A percentile compares a stretch with the other conserved stretches of the same genome.
Evolutionary conservation across 1,284 basidiomycete genomes (phyloP).

Genomic region (Pascua sp.): DNA sequence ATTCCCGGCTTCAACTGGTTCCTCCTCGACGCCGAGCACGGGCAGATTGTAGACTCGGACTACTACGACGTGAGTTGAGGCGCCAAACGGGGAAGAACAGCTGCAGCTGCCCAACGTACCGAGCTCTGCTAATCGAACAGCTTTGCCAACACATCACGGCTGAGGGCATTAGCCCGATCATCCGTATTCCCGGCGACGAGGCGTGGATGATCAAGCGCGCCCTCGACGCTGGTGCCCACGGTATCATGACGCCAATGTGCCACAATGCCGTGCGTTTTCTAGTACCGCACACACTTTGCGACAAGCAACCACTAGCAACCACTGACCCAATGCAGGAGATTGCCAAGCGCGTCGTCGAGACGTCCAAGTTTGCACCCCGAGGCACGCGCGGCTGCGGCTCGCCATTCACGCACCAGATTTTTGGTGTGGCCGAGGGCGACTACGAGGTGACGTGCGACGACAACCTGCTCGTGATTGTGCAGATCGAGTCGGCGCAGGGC

Average conservation of each 20-base stretch:
- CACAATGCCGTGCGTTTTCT: slow-evolving; percentile 24
- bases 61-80: slow-evolving; percentile 16
- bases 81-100: too few species aligned
- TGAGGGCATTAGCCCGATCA: slow-evolving; percentile 33
- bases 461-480: slow-evolving; percentile 36
- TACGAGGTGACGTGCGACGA: slow-evolving; percentile 35
- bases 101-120: too few species aligned
- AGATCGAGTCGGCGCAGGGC: slow-evolving; percentile 41
- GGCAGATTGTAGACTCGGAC: slow-evolving; percentile 23
- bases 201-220: slow-evolving; percentile 41
- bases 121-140: background rate
- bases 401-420: slow-evolving; percentile 35
- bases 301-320: background rate
- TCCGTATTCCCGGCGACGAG: slow-evolving; percentile 37
- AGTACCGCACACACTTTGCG: too few species aligned
- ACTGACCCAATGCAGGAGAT: slow-evolving; percentile 4
- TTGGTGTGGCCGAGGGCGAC: slow-evolving; percentile 32
- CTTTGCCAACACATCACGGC: slow-evolving; percentile 11
- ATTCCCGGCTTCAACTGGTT: slow-evolving; percentile 27
- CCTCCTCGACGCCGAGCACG: slow-evolving; percentile 28
- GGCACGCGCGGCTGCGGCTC: slow-evolving; percentile 38
- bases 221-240: slow-evolving; percentile 42
- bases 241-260: slow-evolving; percentile 39
- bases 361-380: slow-evolving; percentile 28
- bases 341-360: slow-evolving; percentile 24